Base-by-base conservation (phyloP, 805 yeast species). In the Candida patagonica region DNA sequence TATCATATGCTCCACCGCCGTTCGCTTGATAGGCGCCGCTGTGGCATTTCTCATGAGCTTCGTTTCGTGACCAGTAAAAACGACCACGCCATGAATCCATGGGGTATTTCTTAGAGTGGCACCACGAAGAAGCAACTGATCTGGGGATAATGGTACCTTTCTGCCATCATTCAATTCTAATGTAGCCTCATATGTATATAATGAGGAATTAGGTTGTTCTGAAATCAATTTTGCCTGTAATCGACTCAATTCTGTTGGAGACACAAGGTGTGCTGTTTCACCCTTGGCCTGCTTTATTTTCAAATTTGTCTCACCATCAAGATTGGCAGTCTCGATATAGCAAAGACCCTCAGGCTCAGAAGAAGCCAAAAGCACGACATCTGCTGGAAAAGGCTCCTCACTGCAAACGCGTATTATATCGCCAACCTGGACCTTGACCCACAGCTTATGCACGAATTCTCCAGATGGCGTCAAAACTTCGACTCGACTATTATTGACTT, bases 301-400 rank as follows among this genome's bases (percentile, higher is more conserved):
- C 53, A 92, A 69, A 59, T 92, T 92, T 0, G 99, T 94, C 60
- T 92, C 99, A 42, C 99, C 99, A 61, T 92, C 99, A 50, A 92
- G 67, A 54, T 92, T 92, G 0, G 98, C 95, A 1, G 99, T 92
- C 61, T 92, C 99, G 41, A 94, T 85, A 54, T 92, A 92, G 59
- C 98, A 94, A 45, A 92, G 68, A 2, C 98, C 99, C 61, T 89
- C 97, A 0, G 99, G 99, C 60, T 92, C 99, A 0, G 97, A 89
- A 0, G 96, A 86, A 19, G 92, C 77, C 25, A 92, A 57, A 13
- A 94, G 61, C 13, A 89, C 68, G 41, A 92, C 54, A 65, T 92
- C 99, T 0, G 98, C 97, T 0, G 99, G 99, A 42, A 92, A 73
- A 0, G 95, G 80, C 46, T 89, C 94, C 53, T 86, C 96, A 31